phyloP scores from a whole-genome alignment of 2,329 filamentous ascomycete species.

The Ilyonectria mors-panacis region DNA sequence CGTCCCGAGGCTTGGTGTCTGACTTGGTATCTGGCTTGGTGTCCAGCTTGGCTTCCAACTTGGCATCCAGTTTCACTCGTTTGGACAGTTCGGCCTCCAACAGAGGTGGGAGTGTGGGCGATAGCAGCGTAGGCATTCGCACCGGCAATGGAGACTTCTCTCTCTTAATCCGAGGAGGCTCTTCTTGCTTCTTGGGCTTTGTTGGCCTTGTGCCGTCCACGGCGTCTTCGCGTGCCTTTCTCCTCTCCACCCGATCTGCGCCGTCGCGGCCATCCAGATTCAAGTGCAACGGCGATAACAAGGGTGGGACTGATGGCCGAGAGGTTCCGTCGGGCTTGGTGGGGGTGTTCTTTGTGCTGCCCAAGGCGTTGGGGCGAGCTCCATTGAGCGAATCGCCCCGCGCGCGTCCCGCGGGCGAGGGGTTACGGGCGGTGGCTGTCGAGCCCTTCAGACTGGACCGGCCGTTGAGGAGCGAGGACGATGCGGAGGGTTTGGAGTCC shows the following conservation, averaged over 20 bases:
- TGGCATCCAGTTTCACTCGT: conserved; percentile 51
- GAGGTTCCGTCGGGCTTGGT: conserved; percentile 56
- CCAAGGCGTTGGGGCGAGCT: conserved; percentile 51
- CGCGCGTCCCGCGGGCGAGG: conserved; percentile 56
- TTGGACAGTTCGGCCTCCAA: conserved; percentile 60
- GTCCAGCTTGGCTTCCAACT: conserved; percentile 21
- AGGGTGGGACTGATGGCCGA: conserved; percentile 63
- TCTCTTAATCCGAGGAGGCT: conserved; percentile 53
- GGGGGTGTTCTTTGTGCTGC: conserved; percentile 55
- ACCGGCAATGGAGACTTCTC: conserved; percentile 56
- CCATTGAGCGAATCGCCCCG: conserved; percentile 62
- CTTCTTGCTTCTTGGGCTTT: conserved; percentile 51
- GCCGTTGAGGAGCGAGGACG: conserved; percentile 56
- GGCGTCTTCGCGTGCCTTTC: conserved; percentile 50
- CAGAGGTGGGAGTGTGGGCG: conserved; percentile 68
- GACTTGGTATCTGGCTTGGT: conserved; percentile 8
- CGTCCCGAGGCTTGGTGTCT: conserved; percentile 36
- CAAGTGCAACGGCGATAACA: conserved; percentile 68
- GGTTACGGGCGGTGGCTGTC: conserved; percentile 45
- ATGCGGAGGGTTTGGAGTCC: conserved; percentile 45
- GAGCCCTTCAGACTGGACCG: conserved; percentile 52
- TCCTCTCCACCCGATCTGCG: conserved; percentile 50
- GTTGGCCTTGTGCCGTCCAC: conserved; percentile 48
- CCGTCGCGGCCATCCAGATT: conserved; percentile 59
- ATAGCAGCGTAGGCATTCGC: conserved; percentile 66